Percentiles rank a stretch among this genome's conserved stretches.
Evolutionary conservation across 352 stramenopile species (phyloP).

Genomic region (Pythium phragmiticola): DNA sequence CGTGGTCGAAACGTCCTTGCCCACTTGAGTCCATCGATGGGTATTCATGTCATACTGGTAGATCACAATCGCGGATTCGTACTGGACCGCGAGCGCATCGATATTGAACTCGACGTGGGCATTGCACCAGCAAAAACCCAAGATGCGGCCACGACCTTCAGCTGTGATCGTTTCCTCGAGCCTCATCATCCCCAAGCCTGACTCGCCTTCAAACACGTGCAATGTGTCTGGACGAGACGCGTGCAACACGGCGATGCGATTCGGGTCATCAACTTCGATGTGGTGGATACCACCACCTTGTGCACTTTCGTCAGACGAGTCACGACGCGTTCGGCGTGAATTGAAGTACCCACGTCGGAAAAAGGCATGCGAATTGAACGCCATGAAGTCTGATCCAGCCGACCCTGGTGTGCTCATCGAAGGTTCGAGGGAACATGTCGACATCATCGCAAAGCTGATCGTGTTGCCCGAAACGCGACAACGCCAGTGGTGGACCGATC

Average conservation of each 20-base stretch:
- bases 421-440: slow-evolving; percentile 27
- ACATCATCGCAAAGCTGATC: slow-evolving; percentile 81
- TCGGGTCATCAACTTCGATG: slow-evolving; percentile 86
- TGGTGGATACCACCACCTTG: slow-evolving; percentile 42
- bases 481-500: slow-evolving; percentile 73
- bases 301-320: slow-evolving; percentile 1
- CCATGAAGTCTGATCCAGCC: slow-evolving; percentile 15
- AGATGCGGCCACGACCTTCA: slow-evolving; percentile 47
- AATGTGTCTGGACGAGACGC: slow-evolving; percentile 44
- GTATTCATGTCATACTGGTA: slow-evolving; percentile 75
- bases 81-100: slow-evolving; percentile 73
- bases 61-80: slow-evolving; percentile 62
- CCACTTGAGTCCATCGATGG: slow-evolving; percentile 59
- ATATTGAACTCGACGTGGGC: slow-evolving; percentile 85
- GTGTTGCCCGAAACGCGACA: slow-evolving; percentile 48
- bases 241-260: slow-evolving; percentile 72
- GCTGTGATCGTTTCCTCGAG: slow-evolving; percentile 66
- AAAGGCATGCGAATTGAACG: slow-evolving; percentile 24
- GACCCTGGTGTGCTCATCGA: neutral
- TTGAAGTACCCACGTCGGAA: slow-evolving; percentile 38
- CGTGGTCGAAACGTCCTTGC: slow-evolving; percentile 53
- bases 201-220: slow-evolving; percentile 79
- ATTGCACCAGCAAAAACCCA: slow-evolving; percentile 80
- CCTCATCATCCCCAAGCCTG: slow-evolving; percentile 72
- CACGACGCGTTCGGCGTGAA: slow-evolving; percentile 1